phyloP scores from a whole-genome alignment of 2,329 filamentous ascomycete species.

The Pseudogymnoascus pannorum region DNA sequence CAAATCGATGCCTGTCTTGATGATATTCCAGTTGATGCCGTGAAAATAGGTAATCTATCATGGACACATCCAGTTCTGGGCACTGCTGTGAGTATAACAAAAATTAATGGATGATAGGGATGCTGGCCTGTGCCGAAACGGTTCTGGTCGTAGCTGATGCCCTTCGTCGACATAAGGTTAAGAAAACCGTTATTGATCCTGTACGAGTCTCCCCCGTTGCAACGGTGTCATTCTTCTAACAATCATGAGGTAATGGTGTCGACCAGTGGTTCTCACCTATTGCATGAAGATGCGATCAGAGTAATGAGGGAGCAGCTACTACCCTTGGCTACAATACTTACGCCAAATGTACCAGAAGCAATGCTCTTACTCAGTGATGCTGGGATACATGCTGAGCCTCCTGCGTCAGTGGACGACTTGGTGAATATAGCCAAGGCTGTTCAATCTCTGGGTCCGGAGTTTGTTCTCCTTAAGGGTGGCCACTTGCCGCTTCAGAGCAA shows the following conservation, averaged over 20 bases:
- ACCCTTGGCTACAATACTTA: slow-evolving; percentile 60
- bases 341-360: slow-evolving; percentile 73
- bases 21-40: slow-evolving; percentile 80
- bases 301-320: slow-evolving; percentile 54
- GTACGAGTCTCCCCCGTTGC: slow-evolving; percentile 37
- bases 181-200: slow-evolving; percentile 63
- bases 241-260: slow-evolving; percentile 76
- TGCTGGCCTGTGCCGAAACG: slow-evolving; percentile 69
- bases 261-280: slow-evolving; percentile 65
- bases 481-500: slow-evolving; percentile 71
- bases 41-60: slow-evolving; percentile 71
- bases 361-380: slow-evolving; percentile 52
- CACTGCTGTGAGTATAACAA: background rate
- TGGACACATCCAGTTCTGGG: background rate
- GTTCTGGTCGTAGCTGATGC: slow-evolving; percentile 61
- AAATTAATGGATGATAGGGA: slow-evolving; percentile 45
- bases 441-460: slow-evolving; percentile 62
- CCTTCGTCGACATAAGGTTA: slow-evolving; percentile 49
- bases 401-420: slow-evolving; percentile 56
- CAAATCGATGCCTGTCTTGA: slow-evolving; percentile 79
- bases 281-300: slow-evolving; percentile 57
- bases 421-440: slow-evolving; percentile 61
- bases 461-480: slow-evolving; percentile 84
- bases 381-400: slow-evolving; percentile 35
- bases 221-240: background rate